Evolutionary conservation across 2,329 filamentous ascomycete species (phyloP), one percentile per base, ranked within the genome.

Genomic region (Ophiostoma ulmi): DNA sequence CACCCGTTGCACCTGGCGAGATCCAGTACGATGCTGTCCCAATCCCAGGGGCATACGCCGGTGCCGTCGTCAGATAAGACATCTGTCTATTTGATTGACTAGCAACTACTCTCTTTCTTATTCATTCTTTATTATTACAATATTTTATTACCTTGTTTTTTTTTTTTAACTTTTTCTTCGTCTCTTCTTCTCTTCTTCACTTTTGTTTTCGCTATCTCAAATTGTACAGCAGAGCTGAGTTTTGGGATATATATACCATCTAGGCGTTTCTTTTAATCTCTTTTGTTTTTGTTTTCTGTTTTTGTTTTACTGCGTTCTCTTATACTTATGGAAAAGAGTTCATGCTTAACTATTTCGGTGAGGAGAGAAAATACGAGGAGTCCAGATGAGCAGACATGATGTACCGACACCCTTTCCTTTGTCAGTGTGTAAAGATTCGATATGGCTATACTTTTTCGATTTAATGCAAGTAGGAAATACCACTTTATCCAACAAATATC

Each of bases 11-110:
- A 11, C 89, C 91, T 0, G 91, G 93, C 67, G 94, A 97, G 84
- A 88, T 91, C 75, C 88, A 89, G 67, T 97, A 97, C 79, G 94
- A 90, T 14, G 83, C 90, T 31, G 94, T 97, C 41, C 92, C 94
- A 0, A 97, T 97, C 72, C 94, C 94, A 0, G 91, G 91, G 6
- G 91, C 93, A 0, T 97, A 97, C 78, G 83, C 85, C 7, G 85
- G 84, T 67, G 83, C 83, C 71, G 83, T 67, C 36, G 38, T 41
- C n/a, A 22, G 65, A 22, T 67, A 67, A 13, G 13, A 7, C 1
- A 6, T 22, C 4, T 35, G 44, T 64, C 14, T 64, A 14, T 14
- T 3, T 39, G 38, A 39, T 13, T 3, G 38, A 10, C 44, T 7
- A 7, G 10, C 36, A 5, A 35, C 5, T 7, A 5, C 39, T 69